Conservation (phyloP, 805 yeast species). For the Tetrapisispora iriomotensis region DNA sequence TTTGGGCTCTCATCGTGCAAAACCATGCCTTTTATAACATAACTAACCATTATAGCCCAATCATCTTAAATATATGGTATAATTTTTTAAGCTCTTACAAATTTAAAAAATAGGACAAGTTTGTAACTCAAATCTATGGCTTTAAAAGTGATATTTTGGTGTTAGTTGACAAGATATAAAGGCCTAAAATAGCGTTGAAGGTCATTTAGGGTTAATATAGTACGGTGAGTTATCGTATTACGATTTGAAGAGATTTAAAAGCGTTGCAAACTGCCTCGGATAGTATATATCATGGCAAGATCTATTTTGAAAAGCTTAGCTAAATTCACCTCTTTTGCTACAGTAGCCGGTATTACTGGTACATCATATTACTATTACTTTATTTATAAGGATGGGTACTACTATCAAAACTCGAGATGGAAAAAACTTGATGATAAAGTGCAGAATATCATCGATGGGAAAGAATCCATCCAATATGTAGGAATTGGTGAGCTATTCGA, state of each 20-base stretch:
- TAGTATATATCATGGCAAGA: background rate
- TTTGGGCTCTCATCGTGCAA: too few relatives aligned
- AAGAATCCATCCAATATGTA: conserved; percentile 5
- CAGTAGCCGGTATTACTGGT: conserved; percentile 11
- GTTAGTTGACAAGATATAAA: background rate
- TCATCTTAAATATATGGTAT: too few relatives aligned
- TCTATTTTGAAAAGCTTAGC: conserved; percentile 12
- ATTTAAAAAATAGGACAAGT: too few relatives aligned
- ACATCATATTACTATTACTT: conserved; percentile 17
- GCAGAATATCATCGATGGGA: conserved; percentile 16
- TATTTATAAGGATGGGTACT: conserved; percentile 15
- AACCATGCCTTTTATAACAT: too few relatives aligned
- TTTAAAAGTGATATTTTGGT: background rate
- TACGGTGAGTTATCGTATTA: background rate
- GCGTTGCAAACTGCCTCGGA: too few relatives aligned
- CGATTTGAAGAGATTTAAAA: too few relatives aligned
- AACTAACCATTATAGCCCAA: too few relatives aligned
- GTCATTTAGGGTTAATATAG: background rate
- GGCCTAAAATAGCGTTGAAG: too few relatives aligned
- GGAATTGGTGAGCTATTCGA: conserved; percentile 6
- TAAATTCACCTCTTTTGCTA: conserved; percentile 13
- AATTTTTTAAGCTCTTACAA: too few relatives aligned
- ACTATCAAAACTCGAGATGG: conserved; percentile 15
- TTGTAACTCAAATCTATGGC: too few relatives aligned
- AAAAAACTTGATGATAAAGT: conserved; percentile 15